These are phyloP conservation scores for Thymus mandschuricus DNA, from an alignment of 257 asterid species.

Conservation along the genomic window DNA sequence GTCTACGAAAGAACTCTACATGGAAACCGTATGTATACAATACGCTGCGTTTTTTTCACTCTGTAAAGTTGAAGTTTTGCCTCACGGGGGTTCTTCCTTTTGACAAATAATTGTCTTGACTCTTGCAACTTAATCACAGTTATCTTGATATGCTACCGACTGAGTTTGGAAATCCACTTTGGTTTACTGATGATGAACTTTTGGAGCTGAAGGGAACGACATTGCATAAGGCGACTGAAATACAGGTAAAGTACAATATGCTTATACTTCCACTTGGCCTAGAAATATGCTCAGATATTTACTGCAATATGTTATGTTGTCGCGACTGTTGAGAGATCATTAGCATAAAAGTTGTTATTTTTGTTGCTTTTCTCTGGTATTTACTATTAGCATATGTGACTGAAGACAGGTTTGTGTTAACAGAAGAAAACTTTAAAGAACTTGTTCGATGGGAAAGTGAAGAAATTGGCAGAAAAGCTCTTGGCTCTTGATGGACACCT, in stretches of 20 bases:
- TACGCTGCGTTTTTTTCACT: background rate
- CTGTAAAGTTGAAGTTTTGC: slow-evolving; percentile 6
- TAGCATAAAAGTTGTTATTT: slow-evolving; percentile 5
- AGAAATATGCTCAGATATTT: background rate
- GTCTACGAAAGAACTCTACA: slow-evolving; percentile 66
- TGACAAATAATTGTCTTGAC: background rate
- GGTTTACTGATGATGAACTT: slow-evolving; percentile 92
- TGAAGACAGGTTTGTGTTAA: slow-evolving; percentile 57
- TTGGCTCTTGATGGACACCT: slow-evolving; percentile 64
- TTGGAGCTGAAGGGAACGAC: slow-evolving; percentile 87
- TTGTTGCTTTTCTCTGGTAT: slow-evolving; percentile 34
- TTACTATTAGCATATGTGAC: slow-evolving; percentile 46
- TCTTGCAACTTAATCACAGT: slow-evolving; percentile 41
- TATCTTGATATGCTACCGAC: slow-evolving; percentile 93
- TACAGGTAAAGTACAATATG: slow-evolving; percentile 59
- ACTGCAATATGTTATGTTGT: background rate
- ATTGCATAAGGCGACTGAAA: slow-evolving; percentile 71
- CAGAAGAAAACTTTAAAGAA: slow-evolving; percentile 81
- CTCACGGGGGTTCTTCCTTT: background rate
- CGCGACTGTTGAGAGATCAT: slow-evolving; percentile 21
- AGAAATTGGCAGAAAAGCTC: slow-evolving; percentile 71
- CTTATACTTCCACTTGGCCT: background rate
- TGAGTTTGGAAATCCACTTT: slow-evolving; percentile 80
- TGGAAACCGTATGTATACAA: slow-evolving; percentile 83
- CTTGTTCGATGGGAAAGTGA: slow-evolving; percentile 76